phyloP scores from a whole-genome alignment of 495 filamentous ascomycete genomes.

The Cladorrhinum samala region DNA sequence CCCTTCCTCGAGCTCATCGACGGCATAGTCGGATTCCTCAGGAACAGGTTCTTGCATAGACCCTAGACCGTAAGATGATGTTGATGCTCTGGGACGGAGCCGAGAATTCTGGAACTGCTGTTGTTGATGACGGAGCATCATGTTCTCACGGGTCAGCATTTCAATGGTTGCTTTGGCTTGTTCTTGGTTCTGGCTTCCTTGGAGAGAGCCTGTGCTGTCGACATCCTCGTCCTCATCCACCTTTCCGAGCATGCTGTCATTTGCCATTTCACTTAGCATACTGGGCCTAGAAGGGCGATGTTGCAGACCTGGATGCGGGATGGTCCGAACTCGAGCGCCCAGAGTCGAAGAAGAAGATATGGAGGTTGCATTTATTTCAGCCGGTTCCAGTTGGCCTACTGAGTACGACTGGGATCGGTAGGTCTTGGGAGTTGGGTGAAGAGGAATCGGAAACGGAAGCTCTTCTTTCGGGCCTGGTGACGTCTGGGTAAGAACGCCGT shows the following conservation, averaged over 20 bases:
- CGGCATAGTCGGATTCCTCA: constrained; percentile 64
- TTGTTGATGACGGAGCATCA: constrained; percentile 60
- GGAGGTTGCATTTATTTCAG: constrained; percentile 46
- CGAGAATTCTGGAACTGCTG: constrained; percentile 54
- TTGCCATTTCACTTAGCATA: constrained; percentile 73
- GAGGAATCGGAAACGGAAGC: constrained; percentile 79
- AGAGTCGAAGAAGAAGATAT: constrained; percentile 37
- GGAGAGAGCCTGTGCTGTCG: constrained; percentile 56
- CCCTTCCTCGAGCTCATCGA: constrained; percentile 63
- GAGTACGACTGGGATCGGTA: constrained; percentile 97
- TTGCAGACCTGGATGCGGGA: constrained; percentile 59
- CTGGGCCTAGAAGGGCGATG: constrained; percentile 82
- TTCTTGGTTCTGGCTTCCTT: constrained; percentile 46
- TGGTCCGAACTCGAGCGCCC: constrained; percentile 48
- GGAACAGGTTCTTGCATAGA: constrained; percentile 61
- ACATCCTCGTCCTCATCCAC: constrained; percentile 75
- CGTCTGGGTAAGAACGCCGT: constrained; percentile 33
- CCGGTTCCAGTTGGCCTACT: constrained; percentile 82
- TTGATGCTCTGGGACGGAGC: constrained; percentile 57
- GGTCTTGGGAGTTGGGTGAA: constrained; percentile 86
- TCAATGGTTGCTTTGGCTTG: constrained; percentile 62
- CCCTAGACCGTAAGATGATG: constrained; percentile 45
- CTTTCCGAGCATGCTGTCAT: constrained; percentile 66
- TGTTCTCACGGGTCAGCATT: constrained; percentile 66
- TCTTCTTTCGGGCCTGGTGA: constrained; percentile 40